Evolutionary conservation across 352 stramenopile species (phyloP).

Genomic region (Pythium periplocum): DNA sequence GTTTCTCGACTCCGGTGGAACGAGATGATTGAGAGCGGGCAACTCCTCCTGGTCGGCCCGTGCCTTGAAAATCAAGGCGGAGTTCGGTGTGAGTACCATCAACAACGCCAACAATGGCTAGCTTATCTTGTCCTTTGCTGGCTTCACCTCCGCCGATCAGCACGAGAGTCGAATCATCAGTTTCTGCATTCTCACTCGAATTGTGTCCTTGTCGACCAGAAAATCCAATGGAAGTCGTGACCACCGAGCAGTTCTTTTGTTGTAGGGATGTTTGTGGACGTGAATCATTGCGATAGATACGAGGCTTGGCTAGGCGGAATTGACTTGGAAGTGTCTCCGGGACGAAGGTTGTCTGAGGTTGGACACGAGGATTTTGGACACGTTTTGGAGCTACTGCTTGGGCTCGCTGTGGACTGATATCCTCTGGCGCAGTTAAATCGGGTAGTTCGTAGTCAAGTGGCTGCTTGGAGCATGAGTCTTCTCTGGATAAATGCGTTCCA

Average conservation of each 20-base stretch:
- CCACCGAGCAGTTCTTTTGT: slow-evolving; percentile 35
- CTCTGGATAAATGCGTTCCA: too few relatives aligned
- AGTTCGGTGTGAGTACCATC: slow-evolving; percentile 4
- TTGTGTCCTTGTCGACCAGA: too few relatives aligned
- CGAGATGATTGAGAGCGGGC: too few relatives aligned
- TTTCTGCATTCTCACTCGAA: not conserved
- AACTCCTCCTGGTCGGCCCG: not conserved
- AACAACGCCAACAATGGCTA: not conserved
- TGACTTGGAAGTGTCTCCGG: slow-evolving; percentile 45
- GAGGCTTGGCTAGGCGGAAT: slow-evolving; percentile 50
- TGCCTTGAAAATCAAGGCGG: slow-evolving; percentile 17
- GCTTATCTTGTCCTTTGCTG: not conserved
- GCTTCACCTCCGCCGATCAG: too few relatives aligned
- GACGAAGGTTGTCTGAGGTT: slow-evolving; percentile 8
- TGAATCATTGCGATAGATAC: slow-evolving; percentile 31
- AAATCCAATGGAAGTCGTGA: slow-evolving; percentile 15
- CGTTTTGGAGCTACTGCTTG: too few relatives aligned
- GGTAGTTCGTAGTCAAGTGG: too few relatives aligned
- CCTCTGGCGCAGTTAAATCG: too few relatives aligned
- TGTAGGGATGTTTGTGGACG: slow-evolving; percentile 19
- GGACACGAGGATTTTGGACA: too few relatives aligned
- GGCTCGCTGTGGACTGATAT: too few relatives aligned
- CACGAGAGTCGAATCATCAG: not conserved
- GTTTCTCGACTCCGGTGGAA: too few relatives aligned
- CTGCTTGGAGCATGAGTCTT: too few relatives aligned